Base-by-base conservation (phyloP, 768 basidiomycete genomes). In the Lactifluus rugatus region DNA sequence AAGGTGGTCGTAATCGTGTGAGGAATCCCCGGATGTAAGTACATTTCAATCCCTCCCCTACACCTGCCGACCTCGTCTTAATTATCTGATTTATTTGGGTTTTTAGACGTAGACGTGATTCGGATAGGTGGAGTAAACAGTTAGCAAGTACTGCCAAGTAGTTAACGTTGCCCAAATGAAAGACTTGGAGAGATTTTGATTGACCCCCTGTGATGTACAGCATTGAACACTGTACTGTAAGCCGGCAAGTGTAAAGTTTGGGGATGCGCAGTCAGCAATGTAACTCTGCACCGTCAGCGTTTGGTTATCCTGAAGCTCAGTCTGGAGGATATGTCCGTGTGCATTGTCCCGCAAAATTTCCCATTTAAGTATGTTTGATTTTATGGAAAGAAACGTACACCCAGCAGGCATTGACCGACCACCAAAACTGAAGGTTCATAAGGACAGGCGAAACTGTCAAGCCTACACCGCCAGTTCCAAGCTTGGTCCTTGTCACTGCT, bases 211-310 rank as follows among this genome's bases (percentile, higher is more conserved):
- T n/a, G n/a, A n/a, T n/a, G 64, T 62, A 83, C 81, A 75, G 56
- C 76, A 77, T 58, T 80, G 74, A 2, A 67, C 67, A 45, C 77
- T 68, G 57, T 78, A 93, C 68, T 93, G 89, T 41, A 80, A 72
- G 16, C 81, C 90, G 4, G 87, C 88, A 44, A 89, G 64, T 0
- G 82, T 80, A 70, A 77, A 89, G 58, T 81, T 80, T 60, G 74
- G 72, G 2, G 73, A 66, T 0, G 64, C 64, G 69, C 92, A 94
- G 25, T 74, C 68, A 2, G 71, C 67, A 49, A 91, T 76, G 66
- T 91, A 94, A 13, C 66, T 68, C 63, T 85, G 73, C 46, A 87
- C 77, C 0, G 89, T 92, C 61, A 75, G 72, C 9, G 63, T 58
- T 47, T 60, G 68, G 42, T 64, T 67, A 54, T 78, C 73, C 21